Percentiles rank a stretch among this genome's conserved stretches.
Evolutionary conservation across 2,329 filamentous ascomycete genomes (phyloP).

Genomic region (Fusarium globosum): DNA sequence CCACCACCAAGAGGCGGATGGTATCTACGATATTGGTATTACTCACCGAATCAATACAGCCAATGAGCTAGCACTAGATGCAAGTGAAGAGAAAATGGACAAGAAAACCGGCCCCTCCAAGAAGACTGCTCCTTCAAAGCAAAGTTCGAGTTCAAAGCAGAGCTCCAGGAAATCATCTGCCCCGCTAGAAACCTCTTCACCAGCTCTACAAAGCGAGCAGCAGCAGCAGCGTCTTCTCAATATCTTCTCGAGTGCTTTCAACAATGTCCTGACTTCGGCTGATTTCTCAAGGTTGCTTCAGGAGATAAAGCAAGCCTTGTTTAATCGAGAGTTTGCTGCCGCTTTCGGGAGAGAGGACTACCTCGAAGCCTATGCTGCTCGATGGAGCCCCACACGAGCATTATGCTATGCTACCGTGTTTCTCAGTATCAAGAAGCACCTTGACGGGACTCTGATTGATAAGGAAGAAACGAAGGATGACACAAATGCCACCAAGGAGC

Average conservation of each 20-base stretch:
- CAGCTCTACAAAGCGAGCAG: conserved; percentile 32
- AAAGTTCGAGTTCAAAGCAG: conserved; percentile 22
- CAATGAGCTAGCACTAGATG: conserved; percentile 4
- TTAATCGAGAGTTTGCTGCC: conserved; percentile 81
- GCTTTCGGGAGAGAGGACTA: conserved; percentile 80
- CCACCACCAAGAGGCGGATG: background rate
- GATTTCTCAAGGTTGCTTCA: conserved; percentile 72
- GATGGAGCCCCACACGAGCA: conserved; percentile 91
- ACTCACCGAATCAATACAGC: background rate
- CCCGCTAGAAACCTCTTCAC: conserved; percentile 19
- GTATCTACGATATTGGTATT: conserved; percentile 8
- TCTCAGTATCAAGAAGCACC: conserved; percentile 49
- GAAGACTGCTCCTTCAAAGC: conserved; percentile 31
- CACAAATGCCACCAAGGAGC: conserved; percentile 7
- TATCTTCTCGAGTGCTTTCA: conserved; percentile 76
- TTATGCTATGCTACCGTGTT: conserved; percentile 80
- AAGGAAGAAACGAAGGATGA: background rate
- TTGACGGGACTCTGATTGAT: conserved; percentile 44
- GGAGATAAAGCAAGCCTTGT: conserved; percentile 86
- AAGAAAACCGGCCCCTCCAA: conserved; percentile 40
- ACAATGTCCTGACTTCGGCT: conserved; percentile 58
- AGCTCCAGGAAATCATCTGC: conserved; percentile 32
- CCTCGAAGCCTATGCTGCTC: conserved; percentile 83
- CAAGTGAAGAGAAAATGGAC: conserved; percentile 37
- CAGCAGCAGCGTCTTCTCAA: conserved; percentile 77